phyloP scores from a whole-genome alignment of 169 alveolate species.

The Plasmodium chabaudi region DNA sequence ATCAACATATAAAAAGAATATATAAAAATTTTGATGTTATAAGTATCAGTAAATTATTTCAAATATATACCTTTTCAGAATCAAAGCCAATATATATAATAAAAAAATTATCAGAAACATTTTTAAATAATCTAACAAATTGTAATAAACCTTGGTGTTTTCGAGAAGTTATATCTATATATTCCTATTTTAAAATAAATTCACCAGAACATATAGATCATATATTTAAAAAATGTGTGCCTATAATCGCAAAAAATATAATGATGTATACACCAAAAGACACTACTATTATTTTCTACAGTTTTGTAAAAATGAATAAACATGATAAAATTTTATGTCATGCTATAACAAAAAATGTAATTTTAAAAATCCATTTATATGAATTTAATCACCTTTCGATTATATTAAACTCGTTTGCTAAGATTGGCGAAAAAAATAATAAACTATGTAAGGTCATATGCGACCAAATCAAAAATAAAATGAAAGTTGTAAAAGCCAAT shows the following conservation, averaged over 20 bases:
- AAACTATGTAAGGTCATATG: slow-evolving; percentile 49
- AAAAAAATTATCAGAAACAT: slow-evolving; percentile 26
- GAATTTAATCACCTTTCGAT: slow-evolving; percentile 53
- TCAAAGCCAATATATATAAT: slow-evolving; percentile 41
- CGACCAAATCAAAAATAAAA: slow-evolving; percentile 31
- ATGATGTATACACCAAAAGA: slow-evolving; percentile 48
- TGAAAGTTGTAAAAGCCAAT: neutral
- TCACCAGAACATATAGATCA: slow-evolving; percentile 7
- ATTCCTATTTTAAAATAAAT: slow-evolving; percentile 38
- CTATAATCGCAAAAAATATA: slow-evolving; percentile 36
- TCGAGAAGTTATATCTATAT: slow-evolving; percentile 55
- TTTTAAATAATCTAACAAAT: slow-evolving; percentile 7
- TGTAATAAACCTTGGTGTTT: slow-evolving; percentile 39
- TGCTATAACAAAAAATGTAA: slow-evolving; percentile 36
- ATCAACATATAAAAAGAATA: slow-evolving; percentile 72
- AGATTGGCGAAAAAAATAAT: slow-evolving; percentile 54
- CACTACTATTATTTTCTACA: slow-evolving; percentile 33
- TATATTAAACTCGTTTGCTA: slow-evolving; percentile 30
- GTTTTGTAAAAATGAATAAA: slow-evolving; percentile 35
- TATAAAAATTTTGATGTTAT: slow-evolving; percentile 46
- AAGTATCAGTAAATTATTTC: slow-evolving; percentile 67
- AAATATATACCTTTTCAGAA: slow-evolving; percentile 21
- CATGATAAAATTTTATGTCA: slow-evolving; percentile 20
- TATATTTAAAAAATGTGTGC: slow-evolving; percentile 45
- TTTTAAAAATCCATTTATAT: slow-evolving; percentile 17